phyloP scores from a whole-genome alignment of 2,329 filamentous ascomycete genomes.

The Chrysoporthe deuterocubensis region DNA sequence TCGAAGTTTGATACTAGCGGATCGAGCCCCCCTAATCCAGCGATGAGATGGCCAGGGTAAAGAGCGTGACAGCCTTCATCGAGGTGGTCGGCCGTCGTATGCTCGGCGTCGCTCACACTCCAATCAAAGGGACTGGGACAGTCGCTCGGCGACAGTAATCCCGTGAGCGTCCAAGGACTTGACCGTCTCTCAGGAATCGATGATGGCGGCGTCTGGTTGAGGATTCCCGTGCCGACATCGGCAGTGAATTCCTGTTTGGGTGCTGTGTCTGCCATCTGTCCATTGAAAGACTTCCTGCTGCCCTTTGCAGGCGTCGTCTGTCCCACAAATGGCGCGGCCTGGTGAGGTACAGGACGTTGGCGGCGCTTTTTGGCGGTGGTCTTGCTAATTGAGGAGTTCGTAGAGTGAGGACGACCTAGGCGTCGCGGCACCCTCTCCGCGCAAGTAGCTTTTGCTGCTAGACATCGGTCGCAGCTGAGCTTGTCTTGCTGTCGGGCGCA shows the following conservation, averaged over 20 bases:
- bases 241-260: not conserved
- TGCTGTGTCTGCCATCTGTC: not conserved
- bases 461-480: slow-evolving; percentile 10
- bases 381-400: slow-evolving; percentile 7
- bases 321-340: not conserved
- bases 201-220: not conserved
- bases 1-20: not conserved
- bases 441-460: not conserved
- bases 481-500: slow-evolving; percentile 9
- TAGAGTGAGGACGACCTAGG: slow-evolving; percentile 12
- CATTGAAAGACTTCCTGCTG: not conserved
- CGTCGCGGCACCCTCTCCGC: slow-evolving; percentile 10
- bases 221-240: not conserved
- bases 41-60: not conserved
- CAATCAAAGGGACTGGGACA: slow-evolving; percentile 9
- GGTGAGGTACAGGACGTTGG: not conserved
- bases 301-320: not conserved
- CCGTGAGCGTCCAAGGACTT: slow-evolving; percentile 2
- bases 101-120: slow-evolving; percentile 5
- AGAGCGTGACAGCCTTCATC: slow-evolving; percentile 2
- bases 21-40: not conserved
- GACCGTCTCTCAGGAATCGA: not conserved
- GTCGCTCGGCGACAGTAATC: slow-evolving; percentile 2
- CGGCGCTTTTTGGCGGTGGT: slow-evolving; percentile 11
- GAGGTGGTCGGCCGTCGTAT: not conserved